Evolutionary conservation across 2,329 filamentous ascomycete genomes (phyloP).

Genomic region (Fusarium anguioides): DNA sequence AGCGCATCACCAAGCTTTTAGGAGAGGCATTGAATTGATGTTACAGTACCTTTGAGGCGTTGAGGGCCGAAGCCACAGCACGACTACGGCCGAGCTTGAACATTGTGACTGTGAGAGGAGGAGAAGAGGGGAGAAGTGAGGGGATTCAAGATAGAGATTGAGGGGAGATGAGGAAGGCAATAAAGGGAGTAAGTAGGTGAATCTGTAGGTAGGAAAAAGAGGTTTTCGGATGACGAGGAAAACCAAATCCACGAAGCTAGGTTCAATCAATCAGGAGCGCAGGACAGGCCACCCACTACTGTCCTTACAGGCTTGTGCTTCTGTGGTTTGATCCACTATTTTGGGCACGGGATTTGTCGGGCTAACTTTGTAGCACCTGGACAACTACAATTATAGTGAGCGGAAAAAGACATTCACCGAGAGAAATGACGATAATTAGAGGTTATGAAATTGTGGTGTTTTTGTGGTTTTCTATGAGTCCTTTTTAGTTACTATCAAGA

Average conservation of each 20-base stretch:
- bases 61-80: constrained; percentile 82
- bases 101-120: constrained; percentile 65
- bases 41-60: constrained; percentile 81
- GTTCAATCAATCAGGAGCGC: constrained; percentile 34
- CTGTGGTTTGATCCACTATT: constrained; percentile 27
- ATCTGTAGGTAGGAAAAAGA: constrained; percentile 31
- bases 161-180: constrained; percentile 5
- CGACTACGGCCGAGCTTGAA: constrained; percentile 88
- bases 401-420: constrained; percentile 43
- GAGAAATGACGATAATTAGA: constrained; percentile 27
- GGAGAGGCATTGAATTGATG: constrained; percentile 40
- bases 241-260: constrained; percentile 36
- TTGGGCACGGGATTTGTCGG: constrained; percentile 47
- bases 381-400: too few relatives aligned
- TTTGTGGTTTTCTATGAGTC: constrained; percentile 5
- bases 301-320: constrained; percentile 23
- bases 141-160: constrained; percentile 10
- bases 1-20: constrained; percentile 17
- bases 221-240: constrained; percentile 43
- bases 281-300: constrained; percentile 25
- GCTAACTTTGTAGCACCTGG: constrained; percentile 4
- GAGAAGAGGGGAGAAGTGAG: constrained; percentile 22
- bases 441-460: neutral
- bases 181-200: constrained; percentile 15
- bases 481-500: constrained; percentile 16